A percentile compares a stretch with the other conserved stretches of the same genome.
Conservation (phyloP, 2,329 filamentous ascomycete genomes). For the Ophioceras dolichostomum region DNA sequence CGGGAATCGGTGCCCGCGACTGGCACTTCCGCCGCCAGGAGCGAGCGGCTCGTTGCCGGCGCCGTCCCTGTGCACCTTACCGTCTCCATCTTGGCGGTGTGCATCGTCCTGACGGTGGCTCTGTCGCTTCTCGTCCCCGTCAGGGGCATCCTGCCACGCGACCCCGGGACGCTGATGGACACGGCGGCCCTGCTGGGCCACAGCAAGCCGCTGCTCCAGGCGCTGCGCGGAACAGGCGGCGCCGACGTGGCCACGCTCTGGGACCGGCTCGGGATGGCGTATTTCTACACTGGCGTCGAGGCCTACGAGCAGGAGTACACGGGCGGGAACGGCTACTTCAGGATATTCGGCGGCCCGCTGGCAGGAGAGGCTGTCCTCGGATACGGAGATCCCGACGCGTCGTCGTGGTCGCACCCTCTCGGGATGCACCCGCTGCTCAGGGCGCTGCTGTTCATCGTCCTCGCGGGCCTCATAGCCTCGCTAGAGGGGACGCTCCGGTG, state of each 20-base stretch:
- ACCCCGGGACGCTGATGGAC: slow-evolving; percentile 20
- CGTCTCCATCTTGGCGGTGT: slow-evolving; percentile 14
- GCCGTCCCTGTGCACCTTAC: slow-evolving; percentile 18
- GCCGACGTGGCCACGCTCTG: slow-evolving; percentile 14
- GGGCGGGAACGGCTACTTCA: slow-evolving; percentile 11
- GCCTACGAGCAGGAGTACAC: slow-evolving; percentile 18
- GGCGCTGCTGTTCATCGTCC: slow-evolving; percentile 12
- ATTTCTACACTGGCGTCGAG: slow-evolving; percentile 21
- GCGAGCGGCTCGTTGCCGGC: slow-evolving; percentile 18
- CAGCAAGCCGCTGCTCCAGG: slow-evolving; percentile 20
- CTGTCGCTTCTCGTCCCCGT: slow-evolving; percentile 14
- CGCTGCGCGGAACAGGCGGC: slow-evolving; percentile 20
- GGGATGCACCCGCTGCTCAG: slow-evolving; percentile 16
- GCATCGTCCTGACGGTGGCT: slow-evolving; percentile 11
- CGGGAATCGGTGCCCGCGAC: slow-evolving; percentile 5
- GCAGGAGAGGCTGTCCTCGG: too few species aligned
- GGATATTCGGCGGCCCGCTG: slow-evolving; percentile 9
- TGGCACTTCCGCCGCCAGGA: slow-evolving; percentile 12
- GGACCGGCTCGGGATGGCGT: slow-evolving; percentile 13
- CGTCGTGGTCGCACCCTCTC: slow-evolving; percentile 16
- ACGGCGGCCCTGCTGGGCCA: slow-evolving; percentile 22
- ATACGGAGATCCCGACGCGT: slow-evolving; percentile 5
- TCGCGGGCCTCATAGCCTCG: slow-evolving; percentile 18
- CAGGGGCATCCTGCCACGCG: slow-evolving; percentile 21
- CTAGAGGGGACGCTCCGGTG: slow-evolving; percentile 20